A percentile compares a stretch with the other conserved stretches of the same genome.
Conservation (phyloP, 305 asterid genomes). For the Galium porrigens region DNA sequence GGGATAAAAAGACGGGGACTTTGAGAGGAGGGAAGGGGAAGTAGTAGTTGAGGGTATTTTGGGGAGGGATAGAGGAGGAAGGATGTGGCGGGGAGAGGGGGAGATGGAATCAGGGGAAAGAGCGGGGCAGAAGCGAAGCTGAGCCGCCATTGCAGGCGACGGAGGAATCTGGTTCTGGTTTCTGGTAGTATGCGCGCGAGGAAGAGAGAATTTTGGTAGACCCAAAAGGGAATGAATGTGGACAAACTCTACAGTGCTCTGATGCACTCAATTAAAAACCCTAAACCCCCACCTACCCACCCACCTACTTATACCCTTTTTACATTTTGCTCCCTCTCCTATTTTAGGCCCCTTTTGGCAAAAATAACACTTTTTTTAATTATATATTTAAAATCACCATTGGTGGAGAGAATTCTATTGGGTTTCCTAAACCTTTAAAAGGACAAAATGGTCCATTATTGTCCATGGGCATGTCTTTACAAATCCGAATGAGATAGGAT, state of each 20-base stretch:
- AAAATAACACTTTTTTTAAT: too few relatives aligned
- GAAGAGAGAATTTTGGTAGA: background rate
- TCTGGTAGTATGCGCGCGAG: background rate
- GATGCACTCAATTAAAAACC: background rate
- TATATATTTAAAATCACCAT: too few relatives aligned
- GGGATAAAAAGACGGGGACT: background rate
- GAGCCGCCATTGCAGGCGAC: slow-evolving; percentile 19
- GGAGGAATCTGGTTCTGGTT: background rate
- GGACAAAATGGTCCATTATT: too few relatives aligned
- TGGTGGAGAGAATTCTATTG: too few relatives aligned
- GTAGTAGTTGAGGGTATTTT: background rate
- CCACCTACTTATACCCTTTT: background rate
- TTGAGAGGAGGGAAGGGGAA: background rate
- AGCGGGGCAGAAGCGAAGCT: slow-evolving; percentile 25
- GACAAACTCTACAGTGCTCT: background rate
- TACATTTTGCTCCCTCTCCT: too few relatives aligned
- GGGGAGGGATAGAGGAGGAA: slow-evolving; percentile 8
- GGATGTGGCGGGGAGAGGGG: slow-evolving; percentile 9
- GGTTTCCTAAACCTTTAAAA: too few relatives aligned
- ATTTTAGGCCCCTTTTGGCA: too few relatives aligned
- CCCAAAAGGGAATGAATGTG: background rate
- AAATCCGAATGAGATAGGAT: too few relatives aligned
- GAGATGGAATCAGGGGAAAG: background rate
- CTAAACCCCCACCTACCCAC: background rate
- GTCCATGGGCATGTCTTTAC: too few relatives aligned